phyloP scores from a whole-genome alignment of 257 asterid species.

The Gardenia jasminoides region DNA sequence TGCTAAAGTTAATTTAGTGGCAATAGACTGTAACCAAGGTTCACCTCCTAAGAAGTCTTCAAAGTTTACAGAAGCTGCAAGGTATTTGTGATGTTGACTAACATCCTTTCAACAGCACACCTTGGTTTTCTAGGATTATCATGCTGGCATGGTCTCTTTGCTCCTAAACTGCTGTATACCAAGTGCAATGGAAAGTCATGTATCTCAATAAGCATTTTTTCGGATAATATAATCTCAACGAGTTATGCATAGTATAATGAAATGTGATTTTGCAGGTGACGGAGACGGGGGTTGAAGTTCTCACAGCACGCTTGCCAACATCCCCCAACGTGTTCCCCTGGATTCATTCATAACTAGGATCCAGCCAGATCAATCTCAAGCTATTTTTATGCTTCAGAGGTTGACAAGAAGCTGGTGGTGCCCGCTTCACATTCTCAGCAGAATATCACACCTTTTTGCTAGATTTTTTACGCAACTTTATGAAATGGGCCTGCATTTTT shows the following conservation, averaged over 20 bases:
- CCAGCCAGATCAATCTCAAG: neutral
- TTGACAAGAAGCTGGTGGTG: neutral
- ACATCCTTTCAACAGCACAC: neutral
- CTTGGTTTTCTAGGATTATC: neutral
- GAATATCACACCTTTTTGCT: neutral
- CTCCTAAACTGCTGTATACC: neutral
- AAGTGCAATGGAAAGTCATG: neutral
- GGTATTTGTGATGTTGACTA: neutral
- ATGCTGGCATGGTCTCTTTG: neutral
- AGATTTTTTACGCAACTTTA: neutral
- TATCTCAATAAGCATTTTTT: neutral
- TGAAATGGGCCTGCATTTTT: neutral
- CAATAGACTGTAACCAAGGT: neutral
- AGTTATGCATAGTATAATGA: neutral
- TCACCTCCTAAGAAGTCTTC: neutral
- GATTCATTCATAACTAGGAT: conserved; percentile 46
- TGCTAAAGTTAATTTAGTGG: neutral
- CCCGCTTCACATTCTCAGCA: neutral
- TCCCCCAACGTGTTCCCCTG: conserved; percentile 91
- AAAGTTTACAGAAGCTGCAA: neutral
- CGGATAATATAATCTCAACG: neutral
- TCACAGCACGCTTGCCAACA: conserved; percentile 82
- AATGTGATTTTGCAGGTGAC: conserved; percentile 58
- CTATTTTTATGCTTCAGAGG: neutral
- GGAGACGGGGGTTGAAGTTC: conserved; percentile 89